Conservation (phyloP, 345 rosid genomes). For the Populus tremula region DNA sequence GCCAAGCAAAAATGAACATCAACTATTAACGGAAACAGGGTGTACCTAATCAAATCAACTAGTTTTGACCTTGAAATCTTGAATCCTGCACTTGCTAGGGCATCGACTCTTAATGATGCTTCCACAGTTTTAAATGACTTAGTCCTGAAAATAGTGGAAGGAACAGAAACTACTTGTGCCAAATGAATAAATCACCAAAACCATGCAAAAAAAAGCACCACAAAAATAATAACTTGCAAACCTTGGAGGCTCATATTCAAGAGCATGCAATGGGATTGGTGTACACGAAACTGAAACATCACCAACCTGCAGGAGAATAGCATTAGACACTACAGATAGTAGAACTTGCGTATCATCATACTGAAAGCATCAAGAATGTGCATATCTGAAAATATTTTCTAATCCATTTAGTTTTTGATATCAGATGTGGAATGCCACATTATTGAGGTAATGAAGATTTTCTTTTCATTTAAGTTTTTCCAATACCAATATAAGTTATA, state of each 20-base stretch:
- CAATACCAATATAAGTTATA: neutral
- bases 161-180: neutral
- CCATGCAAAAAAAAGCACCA: neutral
- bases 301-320: constrained; percentile 55
- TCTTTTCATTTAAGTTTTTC: neutral
- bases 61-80: constrained; percentile 86
- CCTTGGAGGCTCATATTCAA: constrained; percentile 91
- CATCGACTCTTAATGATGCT: constrained; percentile 88
- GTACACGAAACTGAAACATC: constrained; percentile 77
- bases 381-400: neutral
- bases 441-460: neutral
- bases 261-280: constrained; percentile 74
- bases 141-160: constrained; percentile 50
- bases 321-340: neutral
- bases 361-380: neutral
- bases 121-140: constrained; percentile 71
- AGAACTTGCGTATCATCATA: neutral
- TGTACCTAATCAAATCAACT: constrained; percentile 72
- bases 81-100: constrained; percentile 97
- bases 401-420: neutral
- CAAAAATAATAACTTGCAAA: constrained; percentile 17
- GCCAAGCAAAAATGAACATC: neutral
- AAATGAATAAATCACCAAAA: constrained; percentile 6
- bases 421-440: neutral
- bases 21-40: neutral